Evolutionary conservation across 768 basidiomycete genomes (phyloP).

Genomic region (Mycena rebaudengoi): DNA sequence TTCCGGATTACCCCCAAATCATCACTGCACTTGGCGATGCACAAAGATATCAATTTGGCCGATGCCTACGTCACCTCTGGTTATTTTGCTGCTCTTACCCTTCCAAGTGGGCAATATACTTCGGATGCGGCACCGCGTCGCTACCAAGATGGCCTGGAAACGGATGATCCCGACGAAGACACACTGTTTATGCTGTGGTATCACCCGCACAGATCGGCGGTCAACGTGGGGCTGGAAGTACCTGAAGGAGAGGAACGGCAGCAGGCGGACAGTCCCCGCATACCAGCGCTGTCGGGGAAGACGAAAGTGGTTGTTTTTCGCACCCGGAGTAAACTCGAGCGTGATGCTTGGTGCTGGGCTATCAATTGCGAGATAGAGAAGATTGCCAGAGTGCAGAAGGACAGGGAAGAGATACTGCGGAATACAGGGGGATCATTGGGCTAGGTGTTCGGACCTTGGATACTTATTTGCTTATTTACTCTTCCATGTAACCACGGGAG

Average conservation of each 20-base stretch:
- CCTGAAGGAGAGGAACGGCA: constrained; percentile 34
- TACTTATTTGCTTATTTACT: too few species aligned
- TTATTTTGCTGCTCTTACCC: constrained; percentile 73
- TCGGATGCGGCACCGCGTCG: constrained; percentile 71
- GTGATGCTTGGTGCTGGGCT: constrained; percentile 96
- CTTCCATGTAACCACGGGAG: too few species aligned
- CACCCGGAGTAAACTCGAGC: constrained; percentile 84
- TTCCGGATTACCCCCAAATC: constrained; percentile 72
- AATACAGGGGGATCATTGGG: constrained; percentile 55
- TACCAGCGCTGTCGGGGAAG: constrained; percentile 65
- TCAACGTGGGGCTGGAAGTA: constrained; percentile 31
- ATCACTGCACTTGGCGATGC: constrained; percentile 63
- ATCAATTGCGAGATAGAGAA: constrained; percentile 91
- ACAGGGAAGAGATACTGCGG: constrained; percentile 72
- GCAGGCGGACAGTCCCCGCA: constrained; percentile 36
- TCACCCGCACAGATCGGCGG: constrained; percentile 45
- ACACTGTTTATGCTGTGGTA: constrained; percentile 86
- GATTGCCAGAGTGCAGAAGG: constrained; percentile 65
- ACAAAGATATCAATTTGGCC: constrained; percentile 65
- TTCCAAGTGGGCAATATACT: constrained; percentile 70
- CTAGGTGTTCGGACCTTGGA: too few species aligned
- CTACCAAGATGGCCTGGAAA: constrained; percentile 91
- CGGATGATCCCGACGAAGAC: constrained; percentile 88
- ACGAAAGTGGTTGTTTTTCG: constrained; percentile 72
- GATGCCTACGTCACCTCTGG: constrained; percentile 91